Conservation (phyloP, 2,329 filamentous ascomycete genomes). For the Diaporthe longicolla region DNA sequence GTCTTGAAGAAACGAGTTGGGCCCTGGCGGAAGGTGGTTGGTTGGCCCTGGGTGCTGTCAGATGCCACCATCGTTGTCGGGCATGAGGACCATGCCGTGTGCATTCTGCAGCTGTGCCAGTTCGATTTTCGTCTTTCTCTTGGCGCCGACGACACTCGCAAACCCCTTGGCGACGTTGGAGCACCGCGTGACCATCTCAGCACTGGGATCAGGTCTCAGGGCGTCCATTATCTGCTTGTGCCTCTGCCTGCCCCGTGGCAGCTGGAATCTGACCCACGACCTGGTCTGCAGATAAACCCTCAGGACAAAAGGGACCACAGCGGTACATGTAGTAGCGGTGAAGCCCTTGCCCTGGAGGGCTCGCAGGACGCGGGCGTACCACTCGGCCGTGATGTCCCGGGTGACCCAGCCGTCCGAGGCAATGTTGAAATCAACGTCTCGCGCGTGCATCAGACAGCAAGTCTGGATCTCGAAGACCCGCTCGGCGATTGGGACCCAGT, state of each 20-base stretch:
- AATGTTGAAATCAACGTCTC: background rate
- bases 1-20: background rate
- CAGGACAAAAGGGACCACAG: background rate
- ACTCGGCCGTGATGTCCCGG: constrained; percentile 1
- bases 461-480: constrained; percentile 16
- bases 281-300: background rate
- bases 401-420: background rate
- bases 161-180: background rate
- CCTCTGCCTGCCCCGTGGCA: background rate
- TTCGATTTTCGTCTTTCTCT: background rate
- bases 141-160: background rate
- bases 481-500: constrained; percentile 10
- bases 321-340: background rate
- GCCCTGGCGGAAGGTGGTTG: too few relatives aligned
- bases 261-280: background rate
- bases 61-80: background rate
- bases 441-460: constrained; percentile 1
- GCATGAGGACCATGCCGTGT: background rate
- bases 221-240: background rate
- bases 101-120: too few relatives aligned
- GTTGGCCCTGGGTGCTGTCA: background rate
- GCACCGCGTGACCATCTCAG: background rate
- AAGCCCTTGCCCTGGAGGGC: background rate
- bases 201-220: too few relatives aligned
- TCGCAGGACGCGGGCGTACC: constrained; percentile 7